phyloP scores from a whole-genome alignment of 129 eudicot species.

The Deinandra increscens region DNA sequence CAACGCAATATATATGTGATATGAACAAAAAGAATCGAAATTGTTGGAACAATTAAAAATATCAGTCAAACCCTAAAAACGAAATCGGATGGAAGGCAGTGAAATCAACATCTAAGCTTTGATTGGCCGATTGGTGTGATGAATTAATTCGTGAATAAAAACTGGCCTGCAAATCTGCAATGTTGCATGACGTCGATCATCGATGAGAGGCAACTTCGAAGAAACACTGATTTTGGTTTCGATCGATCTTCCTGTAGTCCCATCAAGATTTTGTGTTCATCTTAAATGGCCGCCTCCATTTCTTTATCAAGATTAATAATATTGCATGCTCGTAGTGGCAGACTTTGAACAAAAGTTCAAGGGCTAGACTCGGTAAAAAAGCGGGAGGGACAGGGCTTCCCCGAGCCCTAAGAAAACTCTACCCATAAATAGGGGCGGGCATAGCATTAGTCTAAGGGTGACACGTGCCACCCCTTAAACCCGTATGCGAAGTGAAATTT shows the following conservation, averaged over 20 bases:
- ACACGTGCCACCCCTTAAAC: too few relatives aligned
- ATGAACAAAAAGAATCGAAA: neutral
- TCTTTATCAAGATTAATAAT: neutral
- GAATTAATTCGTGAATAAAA: neutral
- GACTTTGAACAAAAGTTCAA: too few relatives aligned
- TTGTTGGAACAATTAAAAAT: too few relatives aligned
- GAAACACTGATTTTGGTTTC: slow-evolving; percentile 1
- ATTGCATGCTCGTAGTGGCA: too few relatives aligned
- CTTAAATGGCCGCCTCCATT: neutral
- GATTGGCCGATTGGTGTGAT: neutral
- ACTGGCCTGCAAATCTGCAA: neutral
- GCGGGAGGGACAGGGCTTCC: too few relatives aligned
- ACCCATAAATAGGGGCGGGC: too few relatives aligned
- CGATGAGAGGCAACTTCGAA: slow-evolving; percentile 5
- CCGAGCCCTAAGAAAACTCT: too few relatives aligned
- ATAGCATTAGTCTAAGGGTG: too few relatives aligned
- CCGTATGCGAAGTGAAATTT: too few relatives aligned
- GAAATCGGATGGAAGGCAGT: neutral
- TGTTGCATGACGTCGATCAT: neutral
- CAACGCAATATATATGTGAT: slow-evolving; percentile 9
- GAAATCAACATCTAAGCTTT: slow-evolving; percentile 11
- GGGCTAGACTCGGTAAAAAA: too few relatives aligned
- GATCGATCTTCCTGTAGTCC: too few relatives aligned
- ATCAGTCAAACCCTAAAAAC: neutral
- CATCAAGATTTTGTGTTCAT: slow-evolving; percentile 5